Base-by-base conservation (phyloP, 805 yeast genomes). In the Kurtzmaniella fragi region DNA sequence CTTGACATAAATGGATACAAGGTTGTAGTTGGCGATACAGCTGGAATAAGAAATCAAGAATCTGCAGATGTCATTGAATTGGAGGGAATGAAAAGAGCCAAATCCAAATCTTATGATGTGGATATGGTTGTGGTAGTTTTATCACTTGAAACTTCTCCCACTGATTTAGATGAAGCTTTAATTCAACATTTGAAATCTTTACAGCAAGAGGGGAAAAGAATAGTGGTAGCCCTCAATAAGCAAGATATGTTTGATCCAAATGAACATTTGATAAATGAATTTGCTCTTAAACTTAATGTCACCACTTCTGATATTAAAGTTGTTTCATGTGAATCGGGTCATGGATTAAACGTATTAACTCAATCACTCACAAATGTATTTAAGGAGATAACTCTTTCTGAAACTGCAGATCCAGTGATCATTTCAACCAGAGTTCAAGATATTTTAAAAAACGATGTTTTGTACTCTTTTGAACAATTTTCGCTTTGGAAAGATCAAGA, bases 11-110 rank as follows among this genome's bases (percentile, higher is more conserved):
- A 75, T 27, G 99, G 99, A 0, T 88, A 71, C 57, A 91, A 90
- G 56, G 83, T 88, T 0, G 70, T 88, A 2, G 59, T 90, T 16
- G 87, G 95, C 3, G 99, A 93, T 56, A 90, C 98, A 0, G 99
- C 99, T 0, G 99, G 99, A 0, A 75, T 93, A 4, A 61, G 98
- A 42, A 58, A 68, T 9, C 42, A 67, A 0, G 57, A 64, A 17
- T 54, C 61, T 1, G 62, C 63, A 0, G 93, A 84, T 47, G 52
- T 54, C 5, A 82, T 88, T 26, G 96, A 88, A 50, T 58, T 59
- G 8, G 84, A 88, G 55, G 99, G 99, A 0, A 89, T 93, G 4
- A 71, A 72, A 43, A 68, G 93, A 37, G 95, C 98, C 0, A 78
- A 76, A 41, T 58, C 57, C 16, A 78, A 77, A 46, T 71, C 90